phyloP scores from a whole-genome alignment of 208 protist species.

The Porcisia deanei region DNA sequence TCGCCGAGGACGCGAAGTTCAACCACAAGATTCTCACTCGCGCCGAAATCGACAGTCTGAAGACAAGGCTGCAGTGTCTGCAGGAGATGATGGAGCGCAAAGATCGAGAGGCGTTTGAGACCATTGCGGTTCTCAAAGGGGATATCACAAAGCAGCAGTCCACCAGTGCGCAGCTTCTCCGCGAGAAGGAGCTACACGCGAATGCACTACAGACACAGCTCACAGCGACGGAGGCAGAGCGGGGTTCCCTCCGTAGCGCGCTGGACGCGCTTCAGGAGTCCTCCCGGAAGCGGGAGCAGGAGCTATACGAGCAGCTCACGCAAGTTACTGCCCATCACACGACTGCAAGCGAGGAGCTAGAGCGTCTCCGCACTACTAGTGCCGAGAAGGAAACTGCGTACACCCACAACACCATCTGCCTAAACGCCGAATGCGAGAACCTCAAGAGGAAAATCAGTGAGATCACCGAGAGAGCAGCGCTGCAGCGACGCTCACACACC shows the following conservation, averaged over 20 bases:
- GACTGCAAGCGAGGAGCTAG: slow-evolving; percentile 50
- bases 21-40: slow-evolving; percentile 62
- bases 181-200: slow-evolving; percentile 30
- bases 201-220: slow-evolving; percentile 36
- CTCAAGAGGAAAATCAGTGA: slow-evolving; percentile 56
- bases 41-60: slow-evolving; percentile 82
- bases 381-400: slow-evolving; percentile 71
- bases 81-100: slow-evolving; percentile 80
- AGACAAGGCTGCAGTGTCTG: slow-evolving; percentile 65
- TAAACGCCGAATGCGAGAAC: slow-evolving; percentile 80
- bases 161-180: slow-evolving; percentile 31
- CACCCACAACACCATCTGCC: slow-evolving; percentile 74
- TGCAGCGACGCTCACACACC: slow-evolving; percentile 38
- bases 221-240: slow-evolving; percentile 22
- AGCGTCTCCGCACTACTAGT: slow-evolving; percentile 36
- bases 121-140: slow-evolving; percentile 62
- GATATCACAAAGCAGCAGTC: slow-evolving; percentile 49
- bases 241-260: slow-evolving; percentile 15
- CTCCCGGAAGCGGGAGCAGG: slow-evolving; percentile 29
- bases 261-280: slow-evolving; percentile 39
- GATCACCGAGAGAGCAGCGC: slow-evolving; percentile 38
- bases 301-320: slow-evolving; percentile 83
- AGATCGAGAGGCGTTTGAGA: slow-evolving; percentile 76
- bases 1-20: slow-evolving; percentile 57
- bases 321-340: slow-evolving; percentile 78